Percentiles rank a stretch among this genome's conserved stretches.
Evolutionary conservation across 1,139 yeast genomes (phyloP).

Genomic region (Blastobotrys arbuscula): DNA sequence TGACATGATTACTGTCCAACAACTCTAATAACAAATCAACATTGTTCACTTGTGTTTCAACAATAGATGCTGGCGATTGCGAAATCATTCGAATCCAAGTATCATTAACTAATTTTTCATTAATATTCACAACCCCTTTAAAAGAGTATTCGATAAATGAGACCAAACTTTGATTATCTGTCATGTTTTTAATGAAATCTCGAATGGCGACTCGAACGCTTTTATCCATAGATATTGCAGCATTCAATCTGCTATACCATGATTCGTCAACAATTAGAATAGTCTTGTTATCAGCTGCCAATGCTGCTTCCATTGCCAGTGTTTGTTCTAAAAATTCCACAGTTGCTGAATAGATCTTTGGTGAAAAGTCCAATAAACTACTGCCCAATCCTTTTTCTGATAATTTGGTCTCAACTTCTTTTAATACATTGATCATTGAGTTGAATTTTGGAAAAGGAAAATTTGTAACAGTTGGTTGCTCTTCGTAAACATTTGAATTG

Average conservation of each 20-base stretch:
- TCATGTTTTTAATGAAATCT: constrained; percentile 20
- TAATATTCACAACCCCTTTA: constrained; percentile 33
- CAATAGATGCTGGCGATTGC: constrained; percentile 25
- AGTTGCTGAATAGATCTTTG: constrained; percentile 31
- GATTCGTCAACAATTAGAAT: constrained; percentile 64
- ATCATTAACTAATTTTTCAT: constrained; percentile 5
- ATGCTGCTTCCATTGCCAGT: constrained; percentile 62
- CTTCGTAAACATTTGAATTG: constrained; percentile 19
- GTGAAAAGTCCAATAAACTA: constrained; percentile 20
- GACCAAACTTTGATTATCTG: not conserved
- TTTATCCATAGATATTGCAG: constrained; percentile 60
- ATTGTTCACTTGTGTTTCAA: constrained; percentile 16
- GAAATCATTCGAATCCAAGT: constrained; percentile 26
- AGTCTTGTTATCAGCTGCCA: constrained; percentile 42
- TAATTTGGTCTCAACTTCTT: constrained; percentile 5
- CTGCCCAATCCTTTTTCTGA: constrained; percentile 9
- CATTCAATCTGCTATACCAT: constrained; percentile 70
- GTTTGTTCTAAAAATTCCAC: constrained; percentile 39
- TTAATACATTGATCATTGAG: constrained; percentile 19
- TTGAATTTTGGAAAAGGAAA: constrained; percentile 19
- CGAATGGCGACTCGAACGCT: constrained; percentile 42
- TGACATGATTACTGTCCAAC: constrained; percentile 27
- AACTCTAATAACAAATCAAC: constrained; percentile 18
- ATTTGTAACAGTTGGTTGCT: not conserved
- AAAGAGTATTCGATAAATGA: constrained; percentile 24